These are phyloP conservation scores for Phytopythium aichiense DNA, from an alignment of 352 stramenopile genomes.

Conservation along the genomic window DNA sequence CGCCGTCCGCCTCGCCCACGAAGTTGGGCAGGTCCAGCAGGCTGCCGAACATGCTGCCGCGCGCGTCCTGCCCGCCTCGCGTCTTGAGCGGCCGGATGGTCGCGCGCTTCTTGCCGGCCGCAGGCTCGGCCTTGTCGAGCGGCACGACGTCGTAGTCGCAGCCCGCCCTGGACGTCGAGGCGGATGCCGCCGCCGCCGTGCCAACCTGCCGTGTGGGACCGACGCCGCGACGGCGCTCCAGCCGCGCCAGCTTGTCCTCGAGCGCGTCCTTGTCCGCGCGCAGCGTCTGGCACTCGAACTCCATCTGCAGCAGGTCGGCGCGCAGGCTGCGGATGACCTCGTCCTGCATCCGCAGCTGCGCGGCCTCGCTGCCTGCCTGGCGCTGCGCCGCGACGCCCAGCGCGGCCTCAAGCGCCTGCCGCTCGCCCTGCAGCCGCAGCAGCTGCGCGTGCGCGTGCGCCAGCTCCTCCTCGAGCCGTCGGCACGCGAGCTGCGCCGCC, in stretches of 20 bases:
- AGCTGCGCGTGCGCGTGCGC: constrained; percentile 31
- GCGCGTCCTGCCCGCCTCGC: constrained; percentile 12
- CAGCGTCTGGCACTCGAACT: constrained; percentile 62
- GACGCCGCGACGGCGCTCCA: constrained; percentile 18
- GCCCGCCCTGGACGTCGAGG: neutral
- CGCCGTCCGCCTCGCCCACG: constrained; percentile 14
- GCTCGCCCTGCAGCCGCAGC: constrained; percentile 42
- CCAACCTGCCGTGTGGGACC: neutral
- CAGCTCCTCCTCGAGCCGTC: constrained; percentile 48
- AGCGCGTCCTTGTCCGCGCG: constrained; percentile 34
- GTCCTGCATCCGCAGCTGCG: constrained; percentile 38
- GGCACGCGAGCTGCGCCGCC: constrained; percentile 41
- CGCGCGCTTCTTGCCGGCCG: constrained; percentile 31
- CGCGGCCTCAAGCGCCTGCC: constrained; percentile 27
- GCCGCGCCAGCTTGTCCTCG: constrained; percentile 25
- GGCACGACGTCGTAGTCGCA: constrained; percentile 42
- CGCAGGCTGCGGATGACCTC: constrained; percentile 49
- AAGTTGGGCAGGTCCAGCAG: constrained; percentile 59
- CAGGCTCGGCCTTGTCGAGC: constrained; percentile 24
- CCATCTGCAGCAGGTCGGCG: constrained; percentile 55
- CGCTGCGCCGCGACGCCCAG: constrained; percentile 19
- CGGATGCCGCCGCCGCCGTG: neutral
- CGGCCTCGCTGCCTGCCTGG: constrained; percentile 21
- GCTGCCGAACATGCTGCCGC: constrained; percentile 41
- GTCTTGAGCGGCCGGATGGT: constrained; percentile 29